A percentile compares a stretch with the other conserved stretches of the same genome.
These are phyloP conservation scores for Colletotrichum somersetense DNA, from an alignment of 2,329 filamentous ascomycete species.

Conservation along the genomic window DNA sequence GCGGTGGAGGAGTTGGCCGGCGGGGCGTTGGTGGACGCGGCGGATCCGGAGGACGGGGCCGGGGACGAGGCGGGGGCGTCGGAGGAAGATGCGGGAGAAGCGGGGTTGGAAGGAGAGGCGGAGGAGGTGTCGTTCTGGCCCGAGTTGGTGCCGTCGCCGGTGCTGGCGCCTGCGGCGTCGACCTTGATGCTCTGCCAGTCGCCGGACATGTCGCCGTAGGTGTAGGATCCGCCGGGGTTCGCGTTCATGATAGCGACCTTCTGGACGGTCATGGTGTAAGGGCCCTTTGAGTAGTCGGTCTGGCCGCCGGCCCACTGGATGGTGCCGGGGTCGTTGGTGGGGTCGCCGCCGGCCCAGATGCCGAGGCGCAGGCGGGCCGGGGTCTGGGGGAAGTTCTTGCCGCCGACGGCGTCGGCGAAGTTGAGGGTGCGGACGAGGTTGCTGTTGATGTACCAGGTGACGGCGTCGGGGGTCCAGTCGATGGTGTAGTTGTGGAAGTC, in stretches of 20 bases:
- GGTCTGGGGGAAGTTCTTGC: constrained; percentile 69
- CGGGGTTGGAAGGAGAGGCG: constrained; percentile 4
- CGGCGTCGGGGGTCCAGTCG: constrained; percentile 65
- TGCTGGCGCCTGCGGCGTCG: constrained; percentile 10
- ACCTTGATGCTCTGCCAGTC: constrained; percentile 46
- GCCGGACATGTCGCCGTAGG: constrained; percentile 46
- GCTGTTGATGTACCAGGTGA: constrained; percentile 70
- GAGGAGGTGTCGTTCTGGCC: constrained; percentile 37
- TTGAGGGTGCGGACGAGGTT: constrained; percentile 62
- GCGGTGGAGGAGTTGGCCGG: constrained; percentile 20
- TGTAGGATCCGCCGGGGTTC: constrained; percentile 51
- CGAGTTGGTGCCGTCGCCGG: constrained; percentile 34
- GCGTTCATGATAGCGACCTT: constrained; percentile 59
- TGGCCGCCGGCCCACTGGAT: constrained; percentile 66
- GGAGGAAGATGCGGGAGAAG: constrained; percentile 11
- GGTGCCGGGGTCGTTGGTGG: constrained; percentile 55
- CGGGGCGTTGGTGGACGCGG: constrained; percentile 14
- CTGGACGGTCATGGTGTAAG: constrained; percentile 70
- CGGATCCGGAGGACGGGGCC: constrained; percentile 24
- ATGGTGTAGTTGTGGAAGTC: constrained; percentile 67
- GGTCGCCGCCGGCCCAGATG: constrained; percentile 57
- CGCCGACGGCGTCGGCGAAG: constrained; percentile 60
- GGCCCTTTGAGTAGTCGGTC: constrained; percentile 53
- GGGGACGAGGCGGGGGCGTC: not conserved
- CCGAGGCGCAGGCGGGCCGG: constrained; percentile 65